These are phyloP conservation scores for Quercus phellos DNA, from an alignment of 331 rosid genomes.

Conservation along the genomic window DNA sequence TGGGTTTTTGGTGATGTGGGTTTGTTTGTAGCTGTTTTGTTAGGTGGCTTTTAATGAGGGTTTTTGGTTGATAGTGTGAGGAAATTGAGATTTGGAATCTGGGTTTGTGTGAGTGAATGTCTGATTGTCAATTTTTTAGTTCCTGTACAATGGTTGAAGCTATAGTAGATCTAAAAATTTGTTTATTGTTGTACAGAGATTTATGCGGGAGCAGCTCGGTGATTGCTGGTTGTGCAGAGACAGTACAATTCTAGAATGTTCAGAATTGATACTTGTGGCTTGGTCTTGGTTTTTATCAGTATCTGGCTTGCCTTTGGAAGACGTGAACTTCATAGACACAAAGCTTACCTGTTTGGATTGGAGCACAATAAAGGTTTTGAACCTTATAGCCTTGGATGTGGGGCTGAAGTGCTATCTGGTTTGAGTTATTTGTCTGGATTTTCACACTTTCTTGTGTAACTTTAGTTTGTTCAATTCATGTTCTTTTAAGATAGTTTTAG, in stretches of 20 bases:
- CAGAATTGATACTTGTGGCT: slow-evolving; percentile 40
- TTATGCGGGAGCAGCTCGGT: slow-evolving; percentile 39
- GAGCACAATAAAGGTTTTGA: slow-evolving; percentile 49
- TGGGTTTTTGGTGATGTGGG: slow-evolving; percentile 26
- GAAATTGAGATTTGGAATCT: slow-evolving; percentile 23
- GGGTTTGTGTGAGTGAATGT: slow-evolving; percentile 9
- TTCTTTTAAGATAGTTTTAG: slow-evolving; percentile 42
- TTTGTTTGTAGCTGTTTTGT: slow-evolving; percentile 23
- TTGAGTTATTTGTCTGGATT: slow-evolving; percentile 37
- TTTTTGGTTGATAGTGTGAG: slow-evolving; percentile 28
- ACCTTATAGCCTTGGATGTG: slow-evolving; percentile 34
- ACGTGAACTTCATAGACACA: slow-evolving; percentile 41
- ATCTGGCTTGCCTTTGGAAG: slow-evolving; percentile 47
- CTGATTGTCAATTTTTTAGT: slow-evolving; percentile 22
- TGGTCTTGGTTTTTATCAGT: slow-evolving; percentile 41
- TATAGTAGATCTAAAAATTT: slow-evolving; percentile 62
- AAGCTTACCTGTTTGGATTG: slow-evolving; percentile 41
- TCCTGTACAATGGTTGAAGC: slow-evolving; percentile 29
- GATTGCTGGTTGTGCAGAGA: slow-evolving; percentile 37
- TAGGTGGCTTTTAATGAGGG: neutral
- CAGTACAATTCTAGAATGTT: slow-evolving; percentile 47
- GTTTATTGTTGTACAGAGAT: slow-evolving; percentile 42
- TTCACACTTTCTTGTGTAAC: slow-evolving; percentile 36
- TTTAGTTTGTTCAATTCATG: slow-evolving; percentile 44
- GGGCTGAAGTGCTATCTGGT: slow-evolving; percentile 39